phyloP scores from a whole-genome alignment of 306 rosid genomes.

The Betula pendula region DNA sequence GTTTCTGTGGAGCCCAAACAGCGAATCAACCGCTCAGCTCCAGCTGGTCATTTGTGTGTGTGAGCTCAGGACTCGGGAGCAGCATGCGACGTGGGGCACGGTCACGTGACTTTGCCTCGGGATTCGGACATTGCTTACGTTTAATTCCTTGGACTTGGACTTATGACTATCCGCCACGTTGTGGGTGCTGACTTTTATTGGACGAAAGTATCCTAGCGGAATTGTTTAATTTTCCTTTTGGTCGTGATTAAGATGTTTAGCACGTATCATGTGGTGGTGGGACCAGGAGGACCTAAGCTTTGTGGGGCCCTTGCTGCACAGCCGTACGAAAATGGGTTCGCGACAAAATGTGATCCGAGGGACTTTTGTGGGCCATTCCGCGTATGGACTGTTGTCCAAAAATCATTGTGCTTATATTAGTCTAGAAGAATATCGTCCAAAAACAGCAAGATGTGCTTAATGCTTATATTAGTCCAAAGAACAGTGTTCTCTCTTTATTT shows the following conservation, averaged over 20 bases:
- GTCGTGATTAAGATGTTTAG: slow-evolving; percentile 3
- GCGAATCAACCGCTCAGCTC: slow-evolving; percentile 25
- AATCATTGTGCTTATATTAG: too few species aligned
- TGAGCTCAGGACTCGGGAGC: background rate
- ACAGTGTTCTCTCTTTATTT: too few species aligned
- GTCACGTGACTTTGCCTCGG: slow-evolving; percentile 59
- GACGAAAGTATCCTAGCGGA: background rate
- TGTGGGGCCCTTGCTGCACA: slow-evolving; percentile 5
- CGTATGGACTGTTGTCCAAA: slow-evolving; percentile 21
- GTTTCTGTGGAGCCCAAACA: slow-evolving; percentile 41
- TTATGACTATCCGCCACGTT: slow-evolving; percentile 30
- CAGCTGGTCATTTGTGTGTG: slow-evolving; percentile 21
- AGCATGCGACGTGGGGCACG: slow-evolving; percentile 40
- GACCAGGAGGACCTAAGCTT: background rate
- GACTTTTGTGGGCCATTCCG: slow-evolving; percentile 37
- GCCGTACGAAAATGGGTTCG: slow-evolving; percentile 30
- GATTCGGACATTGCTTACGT: slow-evolving; percentile 14
- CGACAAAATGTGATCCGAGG: slow-evolving; percentile 33
- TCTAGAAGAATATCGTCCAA: slow-evolving; percentile 21
- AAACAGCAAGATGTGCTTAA: too few species aligned
- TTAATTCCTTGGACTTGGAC: slow-evolving; percentile 8
- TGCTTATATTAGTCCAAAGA: too few species aligned
- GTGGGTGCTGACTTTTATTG: slow-evolving; percentile 17
- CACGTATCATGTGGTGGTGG: slow-evolving; percentile 33
- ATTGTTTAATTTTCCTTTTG: background rate